These are phyloP conservation scores for Magnaporthiopsis incrustans DNA, from an alignment of 2,329 filamentous ascomycete genomes.

Conservation along the genomic window DNA sequence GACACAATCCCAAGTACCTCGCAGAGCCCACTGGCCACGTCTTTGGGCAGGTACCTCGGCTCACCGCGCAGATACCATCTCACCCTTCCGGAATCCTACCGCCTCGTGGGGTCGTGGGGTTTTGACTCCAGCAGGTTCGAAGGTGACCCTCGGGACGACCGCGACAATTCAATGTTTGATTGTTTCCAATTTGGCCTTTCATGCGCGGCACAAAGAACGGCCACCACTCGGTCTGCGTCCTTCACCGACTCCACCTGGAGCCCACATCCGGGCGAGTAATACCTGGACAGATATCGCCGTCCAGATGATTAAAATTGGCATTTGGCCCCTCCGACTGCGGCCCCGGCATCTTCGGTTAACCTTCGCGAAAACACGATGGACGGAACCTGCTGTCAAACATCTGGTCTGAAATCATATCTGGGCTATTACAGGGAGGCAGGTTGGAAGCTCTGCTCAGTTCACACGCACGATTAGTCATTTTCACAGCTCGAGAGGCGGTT, in stretches of 20 bases:
- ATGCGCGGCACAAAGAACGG: not conserved
- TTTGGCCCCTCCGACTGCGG: not conserved
- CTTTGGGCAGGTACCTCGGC: not conserved
- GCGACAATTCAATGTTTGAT: constrained; percentile 1
- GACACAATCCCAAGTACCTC: not conserved
- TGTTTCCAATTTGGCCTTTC: constrained; percentile 4
- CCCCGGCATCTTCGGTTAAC: not conserved
- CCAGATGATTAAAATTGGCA: not conserved
- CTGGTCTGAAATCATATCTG: not conserved
- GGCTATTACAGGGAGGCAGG: not conserved
- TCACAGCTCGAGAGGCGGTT: not conserved
- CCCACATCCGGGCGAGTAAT: not conserved
- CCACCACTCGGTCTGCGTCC: not conserved
- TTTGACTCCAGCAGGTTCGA: not conserved
- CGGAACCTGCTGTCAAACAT: not conserved
- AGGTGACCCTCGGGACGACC: not conserved
- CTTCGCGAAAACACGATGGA: not conserved
- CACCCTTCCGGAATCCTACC: not conserved
- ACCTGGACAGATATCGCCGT: not conserved
- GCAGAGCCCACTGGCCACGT: not conserved
- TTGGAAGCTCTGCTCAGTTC: not conserved
- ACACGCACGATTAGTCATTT: not conserved
- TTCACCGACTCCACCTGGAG: not conserved
- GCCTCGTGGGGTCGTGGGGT: not conserved
- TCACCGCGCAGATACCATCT: not conserved